Conservation (phyloP, 169 alveolate genomes). For the Cryptosporidium sp. region DNA sequence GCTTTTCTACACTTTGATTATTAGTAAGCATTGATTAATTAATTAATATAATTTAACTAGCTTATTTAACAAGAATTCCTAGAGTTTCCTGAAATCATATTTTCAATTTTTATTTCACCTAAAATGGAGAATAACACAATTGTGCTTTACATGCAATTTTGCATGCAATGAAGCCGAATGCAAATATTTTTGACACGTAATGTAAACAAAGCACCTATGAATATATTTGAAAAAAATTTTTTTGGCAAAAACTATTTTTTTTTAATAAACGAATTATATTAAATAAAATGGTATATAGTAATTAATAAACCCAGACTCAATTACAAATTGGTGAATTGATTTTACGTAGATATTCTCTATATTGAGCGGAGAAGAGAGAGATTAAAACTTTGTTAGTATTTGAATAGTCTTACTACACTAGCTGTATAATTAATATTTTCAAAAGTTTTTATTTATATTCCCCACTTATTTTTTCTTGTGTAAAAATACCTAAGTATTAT, state of each 20-base stretch:
- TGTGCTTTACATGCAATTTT: background rate
- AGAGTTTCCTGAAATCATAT: no score
- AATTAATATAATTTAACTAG: background rate
- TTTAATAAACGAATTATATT: background rate
- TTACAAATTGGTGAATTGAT: background rate
- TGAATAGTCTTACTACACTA: background rate
- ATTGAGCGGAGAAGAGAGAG: background rate
- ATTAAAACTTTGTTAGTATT: no score
- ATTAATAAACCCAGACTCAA: background rate
- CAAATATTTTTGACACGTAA: constrained; percentile 1
- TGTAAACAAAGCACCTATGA: background rate
- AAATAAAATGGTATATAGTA: background rate
- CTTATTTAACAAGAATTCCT: no score
- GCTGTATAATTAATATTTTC: no score
- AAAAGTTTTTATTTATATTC: no score
- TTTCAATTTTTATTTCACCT: background rate
- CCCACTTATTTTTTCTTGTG: no score
- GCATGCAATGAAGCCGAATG: background rate
- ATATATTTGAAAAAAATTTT: background rate
- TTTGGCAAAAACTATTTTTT: background rate
- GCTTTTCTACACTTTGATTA: constrained; percentile 54
- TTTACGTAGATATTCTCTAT: background rate
- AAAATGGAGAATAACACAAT: background rate
- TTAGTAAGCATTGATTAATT: background rate
- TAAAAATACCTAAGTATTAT: no score